Base-by-base conservation (phyloP, 2,329 filamentous ascomycete genomes). In the Exophiala spinifera region DNA sequence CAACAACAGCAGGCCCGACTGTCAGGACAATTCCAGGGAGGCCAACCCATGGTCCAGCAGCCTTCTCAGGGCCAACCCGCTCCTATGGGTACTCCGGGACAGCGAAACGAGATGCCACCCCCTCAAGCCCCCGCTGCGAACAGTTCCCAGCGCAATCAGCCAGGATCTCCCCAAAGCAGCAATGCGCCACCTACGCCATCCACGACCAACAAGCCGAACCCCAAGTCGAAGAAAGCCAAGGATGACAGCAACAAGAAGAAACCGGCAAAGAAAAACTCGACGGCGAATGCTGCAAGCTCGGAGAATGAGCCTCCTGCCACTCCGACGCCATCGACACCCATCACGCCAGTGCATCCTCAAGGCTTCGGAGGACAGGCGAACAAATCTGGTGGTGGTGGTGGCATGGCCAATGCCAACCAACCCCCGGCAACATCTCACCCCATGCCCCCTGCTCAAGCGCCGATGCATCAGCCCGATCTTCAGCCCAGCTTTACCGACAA, bases 121-220 rank as follows among this genome's bases (percentile, higher is more conserved):
- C 76, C 76, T 36, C 73, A 75, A 58, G 73, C 71, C 46, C 75
- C 74, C 7, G 69, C 74, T 3, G 72, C 68, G 46, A 64, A 67
- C 54, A 72, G 68, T 53, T 66, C 69, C 46, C 72, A 72, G 46
- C 72, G 74, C 28, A 66, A 68, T 20, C 71, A 72, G 58, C 70
- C 72, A 14, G 66, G 69, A 19, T 77, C 76, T 50, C 75, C 76
- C 46, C 70, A 70, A n/a, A 68, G 66, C 40, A 62, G 64, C 15
- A 70, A 73, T 51, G 80, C 81, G 17, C 82, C 83, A 14, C 82
- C 83, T 4, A 86, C 83, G 4, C 83, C 83, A 1, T 81, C 79
- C 56, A 81, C 83, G 66, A 64, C 71, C n/a, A 79, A 77, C 65
- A 86, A 81, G 75, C 64, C 74, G 69, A n/a, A 78, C 76, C 46